Evolutionary conservation across 192 early-diverging fungal species (phyloP).

Genomic region (Backusella tuberculispora): DNA sequence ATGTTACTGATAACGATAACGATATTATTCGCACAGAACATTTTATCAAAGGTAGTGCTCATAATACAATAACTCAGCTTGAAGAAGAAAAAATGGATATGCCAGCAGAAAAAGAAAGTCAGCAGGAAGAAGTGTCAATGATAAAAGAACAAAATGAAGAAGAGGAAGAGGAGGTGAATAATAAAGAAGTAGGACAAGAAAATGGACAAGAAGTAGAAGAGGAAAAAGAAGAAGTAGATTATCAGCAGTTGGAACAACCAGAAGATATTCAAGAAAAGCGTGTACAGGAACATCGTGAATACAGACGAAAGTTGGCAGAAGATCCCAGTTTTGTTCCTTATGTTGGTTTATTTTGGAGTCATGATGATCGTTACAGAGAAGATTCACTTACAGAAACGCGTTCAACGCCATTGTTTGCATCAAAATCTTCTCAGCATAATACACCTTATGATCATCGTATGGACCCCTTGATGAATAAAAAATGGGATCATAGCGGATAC

Average conservation of each 20-base stretch:
- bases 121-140: not conserved
- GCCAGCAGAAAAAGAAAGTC: not conserved
- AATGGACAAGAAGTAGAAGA: not conserved
- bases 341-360: constrained; percentile 61
- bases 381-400: constrained; percentile 50
- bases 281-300: constrained; percentile 51
- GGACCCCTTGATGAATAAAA: constrained; percentile 18
- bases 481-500: constrained; percentile 57
- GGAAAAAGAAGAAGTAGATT: not conserved
- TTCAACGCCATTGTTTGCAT: not conserved
- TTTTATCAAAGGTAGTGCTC: too few species aligned
- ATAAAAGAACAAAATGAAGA: not conserved
- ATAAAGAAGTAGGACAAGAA: not conserved
- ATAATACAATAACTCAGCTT: too few species aligned
- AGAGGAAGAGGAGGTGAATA: not conserved
- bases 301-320: constrained; percentile 56
- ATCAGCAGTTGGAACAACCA: not conserved
- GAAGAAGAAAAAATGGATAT: too few species aligned
- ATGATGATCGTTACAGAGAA: constrained; percentile 59
- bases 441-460: constrained; percentile 9
- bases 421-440: constrained; percentile 12
- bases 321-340: constrained; percentile 62
- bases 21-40: too few species aligned
- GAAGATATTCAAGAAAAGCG: constrained; percentile 22
- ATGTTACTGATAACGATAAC: too few species aligned